These are phyloP conservation scores for Pythium periplocum DNA, from an alignment of 352 stramenopile genomes.

Conservation along the genomic window DNA sequence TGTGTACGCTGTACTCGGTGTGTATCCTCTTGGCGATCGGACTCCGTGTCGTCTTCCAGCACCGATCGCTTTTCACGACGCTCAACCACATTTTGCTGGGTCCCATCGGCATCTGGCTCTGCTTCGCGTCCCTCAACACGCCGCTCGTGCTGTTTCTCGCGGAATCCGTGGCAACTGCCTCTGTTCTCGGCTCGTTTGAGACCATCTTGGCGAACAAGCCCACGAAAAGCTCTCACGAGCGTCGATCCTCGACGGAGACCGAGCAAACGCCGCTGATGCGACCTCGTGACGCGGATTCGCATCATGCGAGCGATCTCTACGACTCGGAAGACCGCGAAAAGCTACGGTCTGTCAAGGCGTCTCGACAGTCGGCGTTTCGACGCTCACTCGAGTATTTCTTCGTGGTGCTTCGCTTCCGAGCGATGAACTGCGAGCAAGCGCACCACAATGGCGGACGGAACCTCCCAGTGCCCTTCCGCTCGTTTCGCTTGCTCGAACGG, in stretches of 20 bases:
- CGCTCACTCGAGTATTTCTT: conserved; percentile 74
- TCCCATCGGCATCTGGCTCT: conserved; percentile 78
- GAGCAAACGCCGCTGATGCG: conserved; percentile 11
- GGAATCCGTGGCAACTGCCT: conserved; percentile 63
- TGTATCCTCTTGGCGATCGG: conserved; percentile 64
- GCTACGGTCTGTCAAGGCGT: conserved; percentile 63
- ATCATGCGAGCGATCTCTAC: conserved; percentile 53
- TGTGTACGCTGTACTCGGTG: conserved; percentile 67
- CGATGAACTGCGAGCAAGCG: conserved; percentile 41
- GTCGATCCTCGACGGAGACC: conserved; percentile 4
- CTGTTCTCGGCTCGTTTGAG: conserved; percentile 75
- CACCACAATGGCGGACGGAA: conserved; percentile 30
- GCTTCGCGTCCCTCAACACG: conserved; percentile 81
- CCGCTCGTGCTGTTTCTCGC: conserved; percentile 74
- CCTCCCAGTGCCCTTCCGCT: conserved; percentile 62
- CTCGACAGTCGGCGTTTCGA: conserved; percentile 52
- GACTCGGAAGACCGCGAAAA: conserved; percentile 84
- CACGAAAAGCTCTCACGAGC: too few species aligned
- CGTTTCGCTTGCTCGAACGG: conserved; percentile 73
- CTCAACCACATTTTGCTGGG: conserved; percentile 66
- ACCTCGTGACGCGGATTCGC: conserved; percentile 1
- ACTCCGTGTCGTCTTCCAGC: conserved; percentile 57
- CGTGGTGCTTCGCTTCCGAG: conserved; percentile 59
- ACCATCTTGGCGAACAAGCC: conserved; percentile 17
- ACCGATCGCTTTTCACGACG: conserved; percentile 60